Percentiles rank a stretch among this genome's conserved stretches.
These are phyloP conservation scores for Lathyrus oleraceus DNA, from an alignment of 306 rosid species.

Conservation along the genomic window DNA sequence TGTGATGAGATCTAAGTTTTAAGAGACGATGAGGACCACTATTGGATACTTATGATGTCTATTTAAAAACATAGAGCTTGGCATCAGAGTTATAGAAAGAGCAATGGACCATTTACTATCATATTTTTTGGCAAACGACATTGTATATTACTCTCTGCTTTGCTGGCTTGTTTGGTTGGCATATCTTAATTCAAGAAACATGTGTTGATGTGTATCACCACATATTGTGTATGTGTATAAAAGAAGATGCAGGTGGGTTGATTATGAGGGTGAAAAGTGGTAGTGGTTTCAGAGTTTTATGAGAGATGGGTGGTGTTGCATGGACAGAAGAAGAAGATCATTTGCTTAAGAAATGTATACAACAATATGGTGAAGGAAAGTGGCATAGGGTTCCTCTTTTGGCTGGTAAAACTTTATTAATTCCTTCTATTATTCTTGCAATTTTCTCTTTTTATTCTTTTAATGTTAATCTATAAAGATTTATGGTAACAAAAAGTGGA, in stretches of 20 bases:
- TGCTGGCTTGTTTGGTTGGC: conserved; percentile 50
- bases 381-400: conserved; percentile 72
- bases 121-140: not conserved
- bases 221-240: conserved; percentile 11
- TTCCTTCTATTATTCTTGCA: not conserved
- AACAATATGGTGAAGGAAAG: conserved; percentile 69
- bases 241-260: conserved; percentile 10
- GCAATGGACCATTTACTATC: conserved; percentile 51
- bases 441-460: not conserved
- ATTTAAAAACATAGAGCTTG: conserved; percentile 36
- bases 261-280: not conserved
- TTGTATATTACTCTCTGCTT: conserved; percentile 26
- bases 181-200: conserved; percentile 14
- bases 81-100: conserved; percentile 42
- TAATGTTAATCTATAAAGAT: not conserved
- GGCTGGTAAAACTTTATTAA: conserved; percentile 46
- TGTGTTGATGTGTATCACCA: not conserved
- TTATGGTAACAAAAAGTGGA: not conserved
- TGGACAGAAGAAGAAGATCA: conserved; percentile 71
- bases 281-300: not conserved
- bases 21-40: conserved; percentile 38
- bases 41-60: conserved; percentile 47
- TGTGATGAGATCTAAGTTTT: not conserved
- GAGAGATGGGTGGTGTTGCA: conserved; percentile 69
- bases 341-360: conserved; percentile 63